phyloP scores from a whole-genome alignment of 106 monocot genomes.

The Narthecium ossifragum region DNA sequence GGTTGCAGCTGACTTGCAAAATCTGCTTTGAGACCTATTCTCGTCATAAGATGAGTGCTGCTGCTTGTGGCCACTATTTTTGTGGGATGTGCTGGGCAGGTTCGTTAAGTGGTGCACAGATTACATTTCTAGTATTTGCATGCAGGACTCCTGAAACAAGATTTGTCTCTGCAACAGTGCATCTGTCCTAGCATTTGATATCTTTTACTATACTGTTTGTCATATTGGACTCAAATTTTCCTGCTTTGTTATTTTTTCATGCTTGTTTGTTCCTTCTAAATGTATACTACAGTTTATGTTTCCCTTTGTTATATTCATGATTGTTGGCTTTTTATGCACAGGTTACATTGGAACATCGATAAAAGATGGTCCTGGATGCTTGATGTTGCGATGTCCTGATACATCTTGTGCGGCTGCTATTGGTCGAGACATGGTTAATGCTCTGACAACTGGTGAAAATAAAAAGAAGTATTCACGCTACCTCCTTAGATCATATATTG shows the following conservation, averaged over 20 bases:
- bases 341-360: slow-evolving; percentile 10
- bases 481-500: slow-evolving; percentile 3
- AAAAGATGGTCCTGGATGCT: slow-evolving; percentile 9
- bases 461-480: not conserved
- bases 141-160: too few species aligned
- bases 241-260: too few species aligned
- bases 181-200: too few species aligned
- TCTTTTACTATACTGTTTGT: too few species aligned
- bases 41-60: slow-evolving; percentile 45
- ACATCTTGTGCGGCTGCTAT: slow-evolving; percentile 8
- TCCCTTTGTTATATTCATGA: not conserved
- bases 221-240: too few species aligned
- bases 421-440: slow-evolving; percentile 6
- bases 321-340: not conserved
- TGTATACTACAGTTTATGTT: not conserved
- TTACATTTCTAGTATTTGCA: too few species aligned
- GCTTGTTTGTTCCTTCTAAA: too few species aligned
- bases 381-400: slow-evolving; percentile 9
- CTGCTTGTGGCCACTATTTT: slow-evolving; percentile 90
- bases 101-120: too few species aligned
- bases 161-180: too few species aligned
- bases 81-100: slow-evolving; percentile 90
- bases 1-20: slow-evolving; percentile 84
- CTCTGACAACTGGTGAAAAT: not conserved
- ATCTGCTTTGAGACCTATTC: slow-evolving; percentile 88